phyloP scores from a whole-genome alignment of 139 green algal genomes.

The Parachlorella kessleri region DNA sequence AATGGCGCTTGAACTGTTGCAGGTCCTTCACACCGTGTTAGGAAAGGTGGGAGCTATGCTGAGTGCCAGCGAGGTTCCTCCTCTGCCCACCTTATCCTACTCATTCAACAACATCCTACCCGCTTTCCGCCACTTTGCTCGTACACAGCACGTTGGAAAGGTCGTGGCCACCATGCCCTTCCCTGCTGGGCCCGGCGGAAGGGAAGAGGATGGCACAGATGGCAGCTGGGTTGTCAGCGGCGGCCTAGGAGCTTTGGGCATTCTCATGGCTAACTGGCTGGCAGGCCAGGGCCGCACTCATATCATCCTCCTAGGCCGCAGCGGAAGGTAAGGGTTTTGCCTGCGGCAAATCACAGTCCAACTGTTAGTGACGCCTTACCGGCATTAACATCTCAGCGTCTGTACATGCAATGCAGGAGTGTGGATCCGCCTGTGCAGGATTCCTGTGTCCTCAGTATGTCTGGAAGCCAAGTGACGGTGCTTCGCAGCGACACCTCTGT shows the following conservation, averaged over 20 bases:
- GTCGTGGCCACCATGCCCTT: constrained; percentile 54
- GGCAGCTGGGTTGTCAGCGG: constrained; percentile 72
- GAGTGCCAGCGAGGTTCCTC: constrained; percentile 40
- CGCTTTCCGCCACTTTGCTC: constrained; percentile 77
- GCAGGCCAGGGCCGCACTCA: background rate
- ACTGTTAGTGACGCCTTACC: too few species aligned
- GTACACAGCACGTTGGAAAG: constrained; percentile 81
- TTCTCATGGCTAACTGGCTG: constrained; percentile 71
- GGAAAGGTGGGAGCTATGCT: constrained; percentile 31
- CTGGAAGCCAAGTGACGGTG: background rate
- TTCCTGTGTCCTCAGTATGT: background rate
- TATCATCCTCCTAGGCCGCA: constrained; percentile 1
- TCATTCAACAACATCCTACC: constrained; percentile 33
- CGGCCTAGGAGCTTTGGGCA: constrained; percentile 46
- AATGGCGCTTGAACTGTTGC: too few species aligned
- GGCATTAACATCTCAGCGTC: too few species aligned
- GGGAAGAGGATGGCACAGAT: constrained; percentile 7
- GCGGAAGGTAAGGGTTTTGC: background rate
- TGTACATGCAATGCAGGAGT: too few species aligned
- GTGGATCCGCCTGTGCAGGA: too few species aligned
- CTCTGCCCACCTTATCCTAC: constrained; percentile 50
- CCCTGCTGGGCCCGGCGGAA: background rate
- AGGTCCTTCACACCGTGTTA: constrained; percentile 39
- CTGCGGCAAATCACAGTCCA: too few species aligned
- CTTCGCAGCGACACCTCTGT: constrained; percentile 31